Conservation (phyloP, 2,329 filamentous ascomycete species). For the Fusarium goolgardi region DNA sequence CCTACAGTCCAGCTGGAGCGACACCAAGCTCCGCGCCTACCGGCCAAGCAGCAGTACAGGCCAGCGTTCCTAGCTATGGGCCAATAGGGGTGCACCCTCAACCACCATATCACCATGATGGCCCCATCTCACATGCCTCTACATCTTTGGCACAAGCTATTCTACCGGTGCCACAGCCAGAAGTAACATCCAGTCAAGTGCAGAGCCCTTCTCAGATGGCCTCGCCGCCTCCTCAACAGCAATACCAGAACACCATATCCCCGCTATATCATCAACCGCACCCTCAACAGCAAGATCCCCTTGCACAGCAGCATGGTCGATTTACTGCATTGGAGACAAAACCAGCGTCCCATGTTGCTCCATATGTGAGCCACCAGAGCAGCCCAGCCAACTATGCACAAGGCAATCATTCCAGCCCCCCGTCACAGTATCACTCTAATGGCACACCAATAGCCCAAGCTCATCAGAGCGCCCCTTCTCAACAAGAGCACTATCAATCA, state of each 20-base stretch:
- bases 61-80: neutral
- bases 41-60: neutral
- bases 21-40: neutral
- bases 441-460: neutral
- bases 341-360: neutral
- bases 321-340: fast-evolving
- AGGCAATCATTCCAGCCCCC: neutral
- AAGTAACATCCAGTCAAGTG: fast-evolving
- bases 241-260: neutral
- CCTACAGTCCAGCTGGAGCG: neutral
- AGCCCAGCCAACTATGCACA: neutral
- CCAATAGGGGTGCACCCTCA: neutral
- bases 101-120: neutral
- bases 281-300: neutral
- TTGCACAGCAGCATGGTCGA: neutral
- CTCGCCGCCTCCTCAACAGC: neutral
- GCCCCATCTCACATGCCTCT: neutral
- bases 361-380: neutral
- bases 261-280: neutral
- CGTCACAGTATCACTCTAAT: neutral
- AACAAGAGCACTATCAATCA: neutral
- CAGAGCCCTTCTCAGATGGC: neutral
- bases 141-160: neutral
- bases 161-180: neutral
- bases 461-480: neutral